Evolutionary conservation across 768 basidiomycete species (phyloP).

Genomic region (Leccinum broughii): DNA sequence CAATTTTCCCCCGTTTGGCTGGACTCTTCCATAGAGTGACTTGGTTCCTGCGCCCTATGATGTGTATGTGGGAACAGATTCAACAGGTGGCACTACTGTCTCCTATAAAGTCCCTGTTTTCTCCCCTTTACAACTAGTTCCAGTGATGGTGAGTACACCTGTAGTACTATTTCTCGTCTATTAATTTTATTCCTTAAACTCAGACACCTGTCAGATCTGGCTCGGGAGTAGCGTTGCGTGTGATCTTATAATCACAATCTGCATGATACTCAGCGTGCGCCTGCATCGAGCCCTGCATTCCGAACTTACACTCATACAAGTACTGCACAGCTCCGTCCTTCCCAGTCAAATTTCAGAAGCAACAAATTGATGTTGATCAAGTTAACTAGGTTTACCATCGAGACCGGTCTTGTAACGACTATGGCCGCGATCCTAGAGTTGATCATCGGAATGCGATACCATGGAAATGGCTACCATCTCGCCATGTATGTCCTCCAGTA

Average conservation of each 20-base stretch:
- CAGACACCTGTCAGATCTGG: background rate
- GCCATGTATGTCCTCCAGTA: slow-evolving; percentile 18
- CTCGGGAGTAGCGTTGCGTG: background rate
- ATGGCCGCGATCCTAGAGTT: slow-evolving; percentile 20
- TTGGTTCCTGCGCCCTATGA: background rate
- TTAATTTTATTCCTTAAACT: background rate
- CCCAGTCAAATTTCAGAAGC: slow-evolving; percentile 4
- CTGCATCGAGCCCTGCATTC: background rate
- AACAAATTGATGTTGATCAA: slow-evolving; percentile 6
- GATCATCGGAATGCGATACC: slow-evolving; percentile 3
- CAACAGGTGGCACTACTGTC: background rate
- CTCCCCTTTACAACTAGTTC: no score
- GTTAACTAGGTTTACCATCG: slow-evolving; percentile 24
- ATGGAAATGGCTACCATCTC: slow-evolving; percentile 7
- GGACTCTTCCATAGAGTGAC: background rate
- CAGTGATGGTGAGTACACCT: background rate
- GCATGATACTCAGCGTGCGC: background rate
- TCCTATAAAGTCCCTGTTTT: no score
- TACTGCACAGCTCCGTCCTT: slow-evolving; percentile 13
- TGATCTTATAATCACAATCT: background rate
- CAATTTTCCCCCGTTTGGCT: no score
- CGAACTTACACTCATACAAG: background rate
- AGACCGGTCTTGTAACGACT: slow-evolving; percentile 27
- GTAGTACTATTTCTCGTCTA: background rate
- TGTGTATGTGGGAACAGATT: no score